A percentile compares a stretch with the other conserved stretches of the same genome.
Conservation (phyloP, 768 basidiomycete genomes). For the Infundibulicybe gibba region DNA sequence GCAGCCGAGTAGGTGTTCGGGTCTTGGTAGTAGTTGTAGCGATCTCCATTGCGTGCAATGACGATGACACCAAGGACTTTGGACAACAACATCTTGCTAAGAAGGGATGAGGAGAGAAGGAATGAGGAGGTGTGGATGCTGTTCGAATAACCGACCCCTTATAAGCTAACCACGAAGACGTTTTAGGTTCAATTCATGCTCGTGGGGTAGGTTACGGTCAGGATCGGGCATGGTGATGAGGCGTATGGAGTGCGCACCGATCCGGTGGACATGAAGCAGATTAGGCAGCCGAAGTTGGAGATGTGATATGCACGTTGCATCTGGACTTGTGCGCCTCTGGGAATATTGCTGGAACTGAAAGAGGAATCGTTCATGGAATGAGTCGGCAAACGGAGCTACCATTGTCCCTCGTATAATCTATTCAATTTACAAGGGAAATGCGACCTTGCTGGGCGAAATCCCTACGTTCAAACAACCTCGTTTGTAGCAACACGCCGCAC, state of each 20-base stretch:
- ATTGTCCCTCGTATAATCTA: too few species aligned
- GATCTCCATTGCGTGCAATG: slow-evolving; percentile 78
- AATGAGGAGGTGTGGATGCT: slow-evolving; percentile 1
- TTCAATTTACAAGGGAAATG: too few species aligned
- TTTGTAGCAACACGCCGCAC: too few species aligned
- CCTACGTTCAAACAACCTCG: too few species aligned
- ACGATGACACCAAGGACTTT: slow-evolving; percentile 77
- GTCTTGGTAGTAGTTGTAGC: slow-evolving; percentile 66
- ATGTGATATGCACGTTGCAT: too few species aligned
- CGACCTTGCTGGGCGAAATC: too few species aligned
- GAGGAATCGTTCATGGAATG: too few species aligned
- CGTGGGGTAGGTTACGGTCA: slow-evolving; percentile 1
- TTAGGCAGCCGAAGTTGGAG: too few species aligned
- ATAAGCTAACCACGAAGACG: background rate
- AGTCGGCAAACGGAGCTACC: too few species aligned
- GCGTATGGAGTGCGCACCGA: slow-evolving; percentile 2
- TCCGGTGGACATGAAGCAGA: background rate
- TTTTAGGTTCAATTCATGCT: slow-evolving; percentile 4
- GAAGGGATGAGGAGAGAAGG: slow-evolving; percentile 14
- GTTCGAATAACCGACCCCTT: background rate
- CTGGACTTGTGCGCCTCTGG: too few species aligned
- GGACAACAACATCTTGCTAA: slow-evolving; percentile 37
- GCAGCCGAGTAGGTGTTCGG: slow-evolving; percentile 61
- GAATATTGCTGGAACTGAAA: too few species aligned
- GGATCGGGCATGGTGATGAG: slow-evolving; percentile 10